phyloP scores from a whole-genome alignment of 129 eudicot species.

The Saposhnikovia divaricata region DNA sequence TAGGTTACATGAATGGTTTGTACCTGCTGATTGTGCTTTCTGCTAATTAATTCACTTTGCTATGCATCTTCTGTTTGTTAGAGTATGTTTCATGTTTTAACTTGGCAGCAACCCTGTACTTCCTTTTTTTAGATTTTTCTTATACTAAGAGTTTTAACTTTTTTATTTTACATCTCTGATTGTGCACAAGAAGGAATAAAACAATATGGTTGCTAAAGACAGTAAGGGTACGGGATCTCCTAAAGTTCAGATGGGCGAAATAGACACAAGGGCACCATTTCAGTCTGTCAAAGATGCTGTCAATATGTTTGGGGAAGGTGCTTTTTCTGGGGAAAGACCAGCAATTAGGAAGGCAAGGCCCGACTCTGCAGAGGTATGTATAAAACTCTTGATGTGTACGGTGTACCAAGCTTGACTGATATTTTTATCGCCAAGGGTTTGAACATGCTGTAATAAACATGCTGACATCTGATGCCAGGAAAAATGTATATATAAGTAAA shows the following conservation, averaged over 20 bases:
- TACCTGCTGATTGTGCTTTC: neutral
- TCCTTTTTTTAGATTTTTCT: neutral
- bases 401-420: too few relatives aligned
- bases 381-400: neutral
- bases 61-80: neutral
- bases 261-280: conserved; percentile 93
- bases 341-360: conserved; percentile 67
- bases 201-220: conserved; percentile 54
- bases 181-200: neutral
- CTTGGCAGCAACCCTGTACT: neutral
- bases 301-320: conserved; percentile 80
- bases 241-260: conserved; percentile 81
- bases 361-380: conserved; percentile 71
- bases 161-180: neutral
- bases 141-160: neutral
- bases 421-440: too few relatives aligned
- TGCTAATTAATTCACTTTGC: neutral
- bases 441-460: neutral
- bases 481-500: neutral
- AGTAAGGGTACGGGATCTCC: conserved; percentile 54
- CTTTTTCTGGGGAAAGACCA: conserved; percentile 65
- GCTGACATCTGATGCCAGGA: neutral
- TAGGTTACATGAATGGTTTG: neutral
- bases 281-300: conserved; percentile 99
- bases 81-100: neutral